Evolutionary conservation across 2,329 filamentous ascomycete genomes (phyloP).

Genomic region (Colletotrichum chlorophyti): DNA sequence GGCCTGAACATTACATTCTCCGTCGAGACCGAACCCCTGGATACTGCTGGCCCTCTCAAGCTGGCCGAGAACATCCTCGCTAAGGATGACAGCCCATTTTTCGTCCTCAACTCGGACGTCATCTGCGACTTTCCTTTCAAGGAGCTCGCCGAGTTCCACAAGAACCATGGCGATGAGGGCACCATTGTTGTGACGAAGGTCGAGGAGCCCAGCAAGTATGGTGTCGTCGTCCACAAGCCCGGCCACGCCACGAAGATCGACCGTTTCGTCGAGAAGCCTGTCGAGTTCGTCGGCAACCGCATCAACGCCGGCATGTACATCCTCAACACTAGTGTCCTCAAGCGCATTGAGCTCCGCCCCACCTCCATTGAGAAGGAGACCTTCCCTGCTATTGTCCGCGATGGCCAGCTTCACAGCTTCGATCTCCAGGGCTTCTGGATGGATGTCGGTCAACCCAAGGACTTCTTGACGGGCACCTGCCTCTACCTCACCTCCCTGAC

Average conservation of each 20-base stretch:
- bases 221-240: conserved; percentile 97
- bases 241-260: conserved; percentile 91
- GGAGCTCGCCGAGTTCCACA: conserved; percentile 90
- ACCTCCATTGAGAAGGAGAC: conserved; percentile 99
- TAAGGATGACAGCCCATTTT: conserved; percentile 95
- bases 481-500: conserved; percentile 92
- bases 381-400: conserved; percentile 91
- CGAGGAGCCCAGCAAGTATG: conserved; percentile 98
- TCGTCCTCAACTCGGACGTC: conserved; percentile 97
- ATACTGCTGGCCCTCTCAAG: conserved; percentile 94
- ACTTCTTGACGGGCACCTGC: conserved; percentile 95
- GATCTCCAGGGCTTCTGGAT: conserved; percentile 99
- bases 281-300: conserved; percentile 97
- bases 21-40: conserved; percentile 92
- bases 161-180: conserved; percentile 89
- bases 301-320: conserved; percentile 99
- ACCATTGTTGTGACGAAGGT: conserved; percentile 99
- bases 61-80: conserved; percentile 89
- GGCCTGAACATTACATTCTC: conserved; percentile 97
- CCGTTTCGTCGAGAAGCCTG: conserved; percentile 98
- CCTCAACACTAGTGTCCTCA: conserved; percentile 88
- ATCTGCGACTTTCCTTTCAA: conserved; percentile 98
- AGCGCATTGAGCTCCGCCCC: conserved; percentile 92
- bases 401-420: conserved; percentile 92
- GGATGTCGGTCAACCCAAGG: conserved; percentile 98